These are phyloP conservation scores for Agrocybe chaxingu DNA, from an alignment of 768 basidiomycete species.

Conservation along the genomic window DNA sequence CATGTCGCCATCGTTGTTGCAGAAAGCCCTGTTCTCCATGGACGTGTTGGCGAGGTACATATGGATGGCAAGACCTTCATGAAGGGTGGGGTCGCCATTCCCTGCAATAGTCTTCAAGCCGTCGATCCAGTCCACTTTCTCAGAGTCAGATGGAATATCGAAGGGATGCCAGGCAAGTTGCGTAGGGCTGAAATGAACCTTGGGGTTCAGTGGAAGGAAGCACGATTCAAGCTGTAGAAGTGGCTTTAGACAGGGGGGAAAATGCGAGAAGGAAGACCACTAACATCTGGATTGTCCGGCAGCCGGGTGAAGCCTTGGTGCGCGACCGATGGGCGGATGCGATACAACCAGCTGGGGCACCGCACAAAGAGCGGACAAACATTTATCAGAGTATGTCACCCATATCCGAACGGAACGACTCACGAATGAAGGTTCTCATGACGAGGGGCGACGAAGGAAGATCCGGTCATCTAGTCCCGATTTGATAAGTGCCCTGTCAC, in stretches of 20 bases:
- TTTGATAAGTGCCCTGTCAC: background rate
- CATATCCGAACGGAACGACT: slow-evolving; percentile 16
- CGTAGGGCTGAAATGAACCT: slow-evolving; percentile 58
- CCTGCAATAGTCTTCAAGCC: slow-evolving; percentile 64
- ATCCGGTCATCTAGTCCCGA: slow-evolving; percentile 50
- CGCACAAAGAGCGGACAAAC: background rate
- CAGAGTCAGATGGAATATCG: slow-evolving; percentile 40
- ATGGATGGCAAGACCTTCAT: slow-evolving; percentile 63
- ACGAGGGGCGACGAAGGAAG: slow-evolving; percentile 58
- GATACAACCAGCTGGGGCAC: slow-evolving; percentile 53
- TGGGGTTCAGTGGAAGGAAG: slow-evolving; percentile 58
- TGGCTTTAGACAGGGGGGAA: background rate
- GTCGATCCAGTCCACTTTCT: slow-evolving; percentile 50
- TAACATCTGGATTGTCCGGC: slow-evolving; percentile 56
- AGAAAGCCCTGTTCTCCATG: slow-evolving; percentile 60
- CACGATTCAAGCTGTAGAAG: slow-evolving; percentile 51
- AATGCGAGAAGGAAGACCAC: slow-evolving; percentile 14
- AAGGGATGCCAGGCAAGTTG: slow-evolving; percentile 68
- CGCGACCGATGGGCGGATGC: slow-evolving; percentile 65
- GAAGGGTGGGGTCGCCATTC: slow-evolving; percentile 58
- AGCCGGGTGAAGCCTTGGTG: slow-evolving; percentile 58
- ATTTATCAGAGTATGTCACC: background rate
- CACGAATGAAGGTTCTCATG: slow-evolving; percentile 50
- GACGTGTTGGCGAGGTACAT: slow-evolving; percentile 57
- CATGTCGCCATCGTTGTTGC: slow-evolving; percentile 65